A percentile compares a stretch with the other conserved stretches of the same genome.
Conservation (phyloP, 2,329 filamentous ascomycete species). For the Pezicula neosporulosa region DNA sequence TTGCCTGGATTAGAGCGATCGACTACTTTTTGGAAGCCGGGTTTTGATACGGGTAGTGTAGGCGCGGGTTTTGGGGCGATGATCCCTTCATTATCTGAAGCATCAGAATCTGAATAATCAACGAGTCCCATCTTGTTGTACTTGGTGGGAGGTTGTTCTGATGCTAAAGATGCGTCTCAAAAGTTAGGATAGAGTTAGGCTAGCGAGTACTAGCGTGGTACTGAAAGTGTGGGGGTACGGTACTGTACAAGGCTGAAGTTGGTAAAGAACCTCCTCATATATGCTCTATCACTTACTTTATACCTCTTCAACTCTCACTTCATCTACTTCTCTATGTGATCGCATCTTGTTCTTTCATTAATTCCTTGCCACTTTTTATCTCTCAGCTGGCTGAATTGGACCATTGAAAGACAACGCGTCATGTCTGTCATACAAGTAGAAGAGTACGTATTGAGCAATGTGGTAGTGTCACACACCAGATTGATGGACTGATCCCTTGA, state of each 20-base stretch:
- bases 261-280: not conserved
- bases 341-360: too few species aligned
- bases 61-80: slow-evolving; percentile 28
- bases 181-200: not conserved
- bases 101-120: slow-evolving; percentile 67
- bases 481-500: slow-evolving; percentile 12
- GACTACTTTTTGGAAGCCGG: slow-evolving; percentile 74
- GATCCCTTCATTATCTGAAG: slow-evolving; percentile 48
- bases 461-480: not conserved
- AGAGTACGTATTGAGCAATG: slow-evolving; percentile 23
- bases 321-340: too few species aligned
- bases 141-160: not conserved
- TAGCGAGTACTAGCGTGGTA: not conserved
- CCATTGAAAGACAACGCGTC: not conserved
- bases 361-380: not conserved
- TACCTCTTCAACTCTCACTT: slow-evolving; percentile 2
- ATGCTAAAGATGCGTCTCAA: slow-evolving; percentile 1
- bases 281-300: not conserved
- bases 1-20: slow-evolving; percentile 78
- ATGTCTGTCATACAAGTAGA: slow-evolving; percentile 35
- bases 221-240: too few species aligned
- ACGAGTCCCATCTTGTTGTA: slow-evolving; percentile 56
- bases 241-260: too few species aligned
- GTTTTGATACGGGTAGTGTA: slow-evolving; percentile 40
- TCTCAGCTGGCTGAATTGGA: slow-evolving; percentile 1